Percentiles rank a stretch among this genome's conserved stretches.
These are phyloP conservation scores for Ilyonectria sp. DNA, from an alignment of 2,329 filamentous ascomycete genomes.

Conservation along the genomic window DNA sequence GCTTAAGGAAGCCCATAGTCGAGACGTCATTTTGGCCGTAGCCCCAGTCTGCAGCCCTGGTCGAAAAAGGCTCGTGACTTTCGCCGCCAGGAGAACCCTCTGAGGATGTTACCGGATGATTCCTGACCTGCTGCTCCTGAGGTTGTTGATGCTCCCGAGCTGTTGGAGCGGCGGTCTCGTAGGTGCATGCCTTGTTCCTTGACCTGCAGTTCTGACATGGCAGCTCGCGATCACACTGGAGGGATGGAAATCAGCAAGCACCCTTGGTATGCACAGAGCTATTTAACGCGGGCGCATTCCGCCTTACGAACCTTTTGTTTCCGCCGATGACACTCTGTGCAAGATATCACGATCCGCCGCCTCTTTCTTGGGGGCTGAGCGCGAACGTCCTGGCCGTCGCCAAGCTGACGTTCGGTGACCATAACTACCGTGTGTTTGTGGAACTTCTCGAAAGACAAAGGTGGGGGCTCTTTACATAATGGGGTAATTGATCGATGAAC, in stretches of 20 bases:
- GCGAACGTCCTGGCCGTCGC: conserved; percentile 21
- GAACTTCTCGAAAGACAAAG: neutral
- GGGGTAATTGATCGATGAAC: neutral
- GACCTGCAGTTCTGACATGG: conserved; percentile 73
- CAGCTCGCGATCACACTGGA: conserved; percentile 70
- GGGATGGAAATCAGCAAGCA: conserved; percentile 19
- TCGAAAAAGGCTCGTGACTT: conserved; percentile 53
- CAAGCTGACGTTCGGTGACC: conserved; percentile 12
- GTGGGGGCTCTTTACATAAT: neutral
- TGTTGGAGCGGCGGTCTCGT: conserved; percentile 67
- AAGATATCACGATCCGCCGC: conserved; percentile 73
- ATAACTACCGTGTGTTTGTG: conserved; percentile 24
- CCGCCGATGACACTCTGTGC: conserved; percentile 75
- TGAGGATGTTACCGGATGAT: conserved; percentile 5
- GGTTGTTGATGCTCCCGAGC: conserved; percentile 51
- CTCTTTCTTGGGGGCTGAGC: conserved; percentile 67
- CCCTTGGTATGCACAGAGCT: neutral
- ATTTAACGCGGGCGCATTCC: neutral
- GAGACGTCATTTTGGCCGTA: conserved; percentile 67
- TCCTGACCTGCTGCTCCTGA: conserved; percentile 12
- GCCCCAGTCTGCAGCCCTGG: conserved; percentile 66
- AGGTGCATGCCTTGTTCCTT: conserved; percentile 72
- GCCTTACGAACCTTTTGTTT: conserved; percentile 68
- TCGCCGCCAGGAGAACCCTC: conserved; percentile 19
- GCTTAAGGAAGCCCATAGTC: conserved; percentile 69